Conservation (phyloP, 345 rosid species). For the Diplotaxis tenuifolia region DNA sequence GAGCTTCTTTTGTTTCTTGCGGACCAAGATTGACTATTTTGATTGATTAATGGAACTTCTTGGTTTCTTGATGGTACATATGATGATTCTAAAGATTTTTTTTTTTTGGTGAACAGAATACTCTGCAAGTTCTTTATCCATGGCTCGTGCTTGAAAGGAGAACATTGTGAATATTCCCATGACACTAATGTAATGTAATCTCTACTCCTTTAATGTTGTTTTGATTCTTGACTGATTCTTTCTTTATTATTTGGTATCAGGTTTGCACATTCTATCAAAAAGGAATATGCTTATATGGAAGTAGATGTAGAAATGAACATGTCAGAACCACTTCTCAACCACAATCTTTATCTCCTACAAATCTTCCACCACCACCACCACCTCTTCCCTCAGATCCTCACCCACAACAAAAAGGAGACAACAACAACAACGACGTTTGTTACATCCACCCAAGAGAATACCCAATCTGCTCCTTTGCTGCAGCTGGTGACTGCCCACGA, state of each 20-base stretch:
- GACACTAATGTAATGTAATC: constrained; percentile 63
- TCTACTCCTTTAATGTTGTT: not conserved
- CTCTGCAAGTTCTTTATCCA: constrained; percentile 86
- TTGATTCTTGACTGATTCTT: not conserved
- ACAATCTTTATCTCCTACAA: constrained; percentile 43
- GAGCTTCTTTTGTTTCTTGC: not conserved
- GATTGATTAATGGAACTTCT: not conserved
- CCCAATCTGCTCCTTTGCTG: constrained; percentile 82
- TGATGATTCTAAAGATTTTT: not conserved
- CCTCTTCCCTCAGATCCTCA: constrained; percentile 31
- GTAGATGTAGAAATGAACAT: constrained; percentile 87
- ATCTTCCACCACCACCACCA: constrained; percentile 11
- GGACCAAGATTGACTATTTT: not conserved
- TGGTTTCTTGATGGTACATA: not conserved
- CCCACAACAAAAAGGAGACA: constrained; percentile 36
- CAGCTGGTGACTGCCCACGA: constrained; percentile 76
- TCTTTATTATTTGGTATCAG: constrained; percentile 37
- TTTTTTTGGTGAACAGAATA: constrained; percentile 39
- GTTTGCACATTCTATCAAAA: constrained; percentile 90
- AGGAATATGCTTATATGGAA: constrained; percentile 76
- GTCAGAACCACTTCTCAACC: constrained; percentile 43
- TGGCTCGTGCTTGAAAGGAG: constrained; percentile 92
- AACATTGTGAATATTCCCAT: constrained; percentile 89
- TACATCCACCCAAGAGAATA: constrained; percentile 51
- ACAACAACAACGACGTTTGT: constrained; percentile 26